These are phyloP conservation scores for Hericium coralloides DNA, from an alignment of 768 basidiomycete genomes.

Conservation along the genomic window DNA sequence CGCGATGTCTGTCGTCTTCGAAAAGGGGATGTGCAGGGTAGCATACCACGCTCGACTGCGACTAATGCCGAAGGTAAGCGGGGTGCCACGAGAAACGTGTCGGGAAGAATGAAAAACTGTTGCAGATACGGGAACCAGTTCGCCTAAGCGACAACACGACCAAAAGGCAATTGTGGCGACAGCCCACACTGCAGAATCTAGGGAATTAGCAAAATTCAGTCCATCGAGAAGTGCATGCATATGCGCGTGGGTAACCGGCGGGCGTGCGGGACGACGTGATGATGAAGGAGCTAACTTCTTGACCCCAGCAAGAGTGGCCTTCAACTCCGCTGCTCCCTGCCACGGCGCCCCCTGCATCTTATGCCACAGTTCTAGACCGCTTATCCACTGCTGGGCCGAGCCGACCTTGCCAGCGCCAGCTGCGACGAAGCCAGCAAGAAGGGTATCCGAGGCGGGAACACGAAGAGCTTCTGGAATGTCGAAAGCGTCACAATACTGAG, in stretches of 20 bases:
- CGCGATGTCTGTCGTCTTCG: conserved; percentile 21
- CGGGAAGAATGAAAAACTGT: background rate
- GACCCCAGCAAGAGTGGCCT: conserved; percentile 6
- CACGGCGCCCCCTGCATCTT: conserved; percentile 25
- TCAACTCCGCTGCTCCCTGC: conserved; percentile 21
- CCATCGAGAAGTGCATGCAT: conserved; percentile 15
- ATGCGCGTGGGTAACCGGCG: conserved; percentile 29
- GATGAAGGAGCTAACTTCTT: conserved; percentile 16
- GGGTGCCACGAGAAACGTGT: background rate
- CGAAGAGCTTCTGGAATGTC: background rate
- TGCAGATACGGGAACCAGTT: conserved; percentile 1
- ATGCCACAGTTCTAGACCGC: conserved; percentile 30
- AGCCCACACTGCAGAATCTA: conserved; percentile 29
- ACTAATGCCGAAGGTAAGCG: background rate
- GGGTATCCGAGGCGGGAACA: background rate
- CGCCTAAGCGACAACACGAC: conserved; percentile 19
- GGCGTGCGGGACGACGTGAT: conserved; percentile 8
- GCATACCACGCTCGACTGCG: conserved; percentile 5
- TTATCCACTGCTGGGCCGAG: conserved; percentile 21
- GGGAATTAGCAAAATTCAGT: conserved; percentile 20
- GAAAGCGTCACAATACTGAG: background rate
- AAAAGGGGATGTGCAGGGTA: conserved; percentile 26
- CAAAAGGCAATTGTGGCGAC: conserved; percentile 27
- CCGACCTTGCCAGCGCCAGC: background rate
- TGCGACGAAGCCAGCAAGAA: background rate